Evolutionary conservation across 192 early-diverging fungal species (phyloP), one percentile per base, ranked within the genome.

Genomic region (Backusella parvicylindrica): DNA sequence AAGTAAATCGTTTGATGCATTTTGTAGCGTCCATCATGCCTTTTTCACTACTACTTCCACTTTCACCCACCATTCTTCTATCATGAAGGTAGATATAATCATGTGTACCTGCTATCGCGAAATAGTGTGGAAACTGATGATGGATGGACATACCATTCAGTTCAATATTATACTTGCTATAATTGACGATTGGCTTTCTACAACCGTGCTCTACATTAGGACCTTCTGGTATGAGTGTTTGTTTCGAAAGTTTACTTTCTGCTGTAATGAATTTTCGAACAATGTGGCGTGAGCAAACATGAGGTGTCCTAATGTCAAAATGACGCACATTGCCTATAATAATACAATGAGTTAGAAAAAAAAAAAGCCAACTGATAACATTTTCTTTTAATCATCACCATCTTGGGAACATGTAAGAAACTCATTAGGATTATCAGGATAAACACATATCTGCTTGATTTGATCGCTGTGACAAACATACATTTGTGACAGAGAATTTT

Each of bases 371-470:
- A 1, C 2, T n/a, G 5, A 3, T 28, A 28, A 60, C 28, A 1
- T n/a, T n/a, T 23, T 0, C n/a, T 1, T 60, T 15, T 37, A 36
- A 3, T 36, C 0, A 7, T 37, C 36, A 75, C 89, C 87, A 70
- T 91, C 89, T 72, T 91, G 86, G 13, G 85, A 83, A 69, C 89
- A 91, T 12, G 85, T 83, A 2, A 91, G 76, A 76, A 91, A 86
- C 49, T 86, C 86, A 60, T 79, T 76, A 3, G 88, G 87, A 31
- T 79, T 81, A 21, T 81, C 75, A 21, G 83, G 75, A 30, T 87
- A 84, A 26, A 76, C 28, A 3, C 81, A 84, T 26, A 84, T 80
- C 7, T 80, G 81, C 68, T 91, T 91, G 6, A 88, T 88, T 6
- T 81, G 78, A 6, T 84, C 84, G 9, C 56, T 74, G 41, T 91